Conservation (phyloP, 1,284 basidiomycete genomes). For the Ceraceosorus guamensis region DNA sequence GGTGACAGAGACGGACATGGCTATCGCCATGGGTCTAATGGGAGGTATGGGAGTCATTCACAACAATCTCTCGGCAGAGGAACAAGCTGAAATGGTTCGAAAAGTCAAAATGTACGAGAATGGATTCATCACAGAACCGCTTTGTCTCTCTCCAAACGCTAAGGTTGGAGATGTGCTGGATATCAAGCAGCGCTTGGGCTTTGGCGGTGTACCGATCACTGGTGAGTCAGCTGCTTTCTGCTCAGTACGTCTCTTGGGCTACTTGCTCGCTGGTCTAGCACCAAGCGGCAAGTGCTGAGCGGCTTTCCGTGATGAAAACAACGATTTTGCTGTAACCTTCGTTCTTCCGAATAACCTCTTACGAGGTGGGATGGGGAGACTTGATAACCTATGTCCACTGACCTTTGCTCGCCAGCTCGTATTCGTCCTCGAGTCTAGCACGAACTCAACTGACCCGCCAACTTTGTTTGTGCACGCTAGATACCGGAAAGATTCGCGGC, state of each 20-base stretch:
- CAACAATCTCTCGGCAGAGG: constrained; percentile 82
- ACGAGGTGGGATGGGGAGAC: constrained; percentile 55
- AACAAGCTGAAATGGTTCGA: constrained; percentile 92
- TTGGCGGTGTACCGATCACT: constrained; percentile 95
- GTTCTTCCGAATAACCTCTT: constrained; percentile 68
- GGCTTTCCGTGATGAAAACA: constrained; percentile 53
- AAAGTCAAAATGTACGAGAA: constrained; percentile 93
- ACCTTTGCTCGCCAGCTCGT: constrained; percentile 9
- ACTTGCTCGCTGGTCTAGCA: no score
- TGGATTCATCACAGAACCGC: constrained; percentile 92
- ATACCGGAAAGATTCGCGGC: constrained; percentile 74
- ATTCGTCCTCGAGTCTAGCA: no score
- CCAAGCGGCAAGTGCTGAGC: background rate
- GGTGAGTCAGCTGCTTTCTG: constrained; percentile 57
- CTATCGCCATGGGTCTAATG: constrained; percentile 59
- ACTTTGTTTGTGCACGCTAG: constrained; percentile 55
- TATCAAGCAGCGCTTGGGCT: constrained; percentile 85
- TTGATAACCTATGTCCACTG: constrained; percentile 51
- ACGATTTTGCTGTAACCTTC: constrained; percentile 63
- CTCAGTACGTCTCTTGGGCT: no score
- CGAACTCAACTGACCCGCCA: no score
- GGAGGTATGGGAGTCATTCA: constrained; percentile 98
- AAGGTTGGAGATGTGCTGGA: constrained; percentile 83
- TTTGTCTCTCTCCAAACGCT: constrained; percentile 67
- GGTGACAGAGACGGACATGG: constrained; percentile 95